These are phyloP conservation scores for Neltuma alba DNA, from an alignment of 306 rosid species.

Conservation along the genomic window DNA sequence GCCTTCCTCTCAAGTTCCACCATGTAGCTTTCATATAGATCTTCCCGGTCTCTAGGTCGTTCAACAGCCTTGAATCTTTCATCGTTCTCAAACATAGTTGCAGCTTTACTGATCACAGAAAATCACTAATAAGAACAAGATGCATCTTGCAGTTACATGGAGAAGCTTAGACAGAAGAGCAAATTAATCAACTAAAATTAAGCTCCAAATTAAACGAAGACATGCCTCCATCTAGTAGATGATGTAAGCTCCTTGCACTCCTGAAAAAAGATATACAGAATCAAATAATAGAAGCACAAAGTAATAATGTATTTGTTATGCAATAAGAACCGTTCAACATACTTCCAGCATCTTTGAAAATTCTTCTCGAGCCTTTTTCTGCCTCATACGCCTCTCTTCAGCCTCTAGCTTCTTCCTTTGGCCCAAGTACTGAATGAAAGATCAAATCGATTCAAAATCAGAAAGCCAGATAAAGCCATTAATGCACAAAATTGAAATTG, in stretches of 20 bases:
- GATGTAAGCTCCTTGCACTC: slow-evolving; percentile 94
- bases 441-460: slow-evolving; percentile 41
- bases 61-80: slow-evolving; percentile 95
- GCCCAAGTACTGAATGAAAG: slow-evolving; percentile 78
- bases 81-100: slow-evolving; percentile 86
- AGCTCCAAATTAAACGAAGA: slow-evolving; percentile 30
- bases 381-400: slow-evolving; percentile 95
- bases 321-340: slow-evolving; percentile 45
- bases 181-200: slow-evolving; percentile 25
- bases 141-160: background rate
- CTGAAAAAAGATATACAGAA: slow-evolving; percentile 48
- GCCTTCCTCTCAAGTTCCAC: slow-evolving; percentile 99
- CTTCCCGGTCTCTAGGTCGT: slow-evolving; percentile 83
- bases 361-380: slow-evolving; percentile 95
- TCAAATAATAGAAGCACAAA: slow-evolving; percentile 27
- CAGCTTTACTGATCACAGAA: slow-evolving; percentile 80
- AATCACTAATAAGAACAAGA: slow-evolving; percentile 45
- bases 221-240: slow-evolving; percentile 90
- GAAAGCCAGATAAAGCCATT: slow-evolving; percentile 3
- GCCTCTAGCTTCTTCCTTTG: slow-evolving; percentile 97
- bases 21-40: slow-evolving; percentile 94
- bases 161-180: slow-evolving; percentile 8
- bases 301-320: background rate
- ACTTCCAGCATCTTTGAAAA: slow-evolving; percentile 98
- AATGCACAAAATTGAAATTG: slow-evolving; percentile 22